These are phyloP conservation scores for Lyophyllum shimeji DNA, from an alignment of 768 basidiomycete genomes.

Conservation along the genomic window DNA sequence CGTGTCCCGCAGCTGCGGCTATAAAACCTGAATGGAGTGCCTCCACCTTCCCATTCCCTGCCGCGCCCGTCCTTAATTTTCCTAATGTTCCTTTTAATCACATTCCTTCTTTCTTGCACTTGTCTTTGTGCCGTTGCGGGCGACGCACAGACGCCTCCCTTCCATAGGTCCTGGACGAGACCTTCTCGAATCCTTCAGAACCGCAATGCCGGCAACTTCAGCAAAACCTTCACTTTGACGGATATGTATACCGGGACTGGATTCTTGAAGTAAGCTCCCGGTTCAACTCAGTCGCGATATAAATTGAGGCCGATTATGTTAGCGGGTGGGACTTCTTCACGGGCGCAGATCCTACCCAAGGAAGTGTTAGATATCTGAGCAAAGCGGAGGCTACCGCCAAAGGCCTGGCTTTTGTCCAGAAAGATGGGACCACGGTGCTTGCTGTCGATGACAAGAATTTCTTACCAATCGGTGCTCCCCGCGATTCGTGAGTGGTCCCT, in stretches of 20 bases:
- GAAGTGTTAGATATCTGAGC: constrained; percentile 60
- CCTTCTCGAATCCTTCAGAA: constrained; percentile 21
- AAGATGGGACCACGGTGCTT: constrained; percentile 54
- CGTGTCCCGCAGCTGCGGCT: background rate
- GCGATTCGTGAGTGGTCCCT: constrained; percentile 47
- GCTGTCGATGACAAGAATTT: constrained; percentile 59
- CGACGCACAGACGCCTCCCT: constrained; percentile 17
- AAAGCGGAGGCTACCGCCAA: constrained; percentile 45
- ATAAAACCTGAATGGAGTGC: constrained; percentile 3
- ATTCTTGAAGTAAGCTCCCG: constrained; percentile 55
- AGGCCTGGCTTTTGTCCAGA: constrained; percentile 62
- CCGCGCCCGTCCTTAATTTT: background rate
- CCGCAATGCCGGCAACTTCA: constrained; percentile 19
- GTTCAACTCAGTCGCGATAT: background rate
- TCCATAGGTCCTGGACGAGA: constrained; percentile 10
- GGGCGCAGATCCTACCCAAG: constrained; percentile 65
- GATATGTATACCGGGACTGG: constrained; percentile 45
- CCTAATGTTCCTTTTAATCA: constrained; percentile 9
- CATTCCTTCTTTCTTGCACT: constrained; percentile 3
- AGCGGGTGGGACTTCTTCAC: constrained; percentile 73
- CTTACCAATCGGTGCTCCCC: constrained; percentile 49
- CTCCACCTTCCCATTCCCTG: background rate
- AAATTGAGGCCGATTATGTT: background rate
- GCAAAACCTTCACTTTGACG: constrained; percentile 26
- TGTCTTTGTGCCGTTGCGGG: constrained; percentile 28